Base-by-base conservation (phyloP, 2,329 filamentous ascomycete genomes). In the Nothopassalora personata region DNA sequence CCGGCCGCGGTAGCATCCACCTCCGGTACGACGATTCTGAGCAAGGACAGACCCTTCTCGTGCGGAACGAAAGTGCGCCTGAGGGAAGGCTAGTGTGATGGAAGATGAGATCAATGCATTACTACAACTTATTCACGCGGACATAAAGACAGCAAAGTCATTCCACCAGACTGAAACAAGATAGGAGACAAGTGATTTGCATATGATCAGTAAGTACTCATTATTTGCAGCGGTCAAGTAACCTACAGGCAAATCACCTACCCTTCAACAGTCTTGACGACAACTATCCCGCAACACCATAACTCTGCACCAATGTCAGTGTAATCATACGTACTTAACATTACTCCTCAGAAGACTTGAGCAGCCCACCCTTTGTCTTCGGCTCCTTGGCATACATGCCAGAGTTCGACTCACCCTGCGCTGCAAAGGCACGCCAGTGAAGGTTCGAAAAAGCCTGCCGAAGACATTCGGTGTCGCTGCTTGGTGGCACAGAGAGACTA, bases 1-100 rank as follows among this genome's bases (percentile, higher is more conserved):
- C 56, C 13, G 60, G 66, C 13, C 53, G 58, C 15, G 56, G 56
- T 6, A 60, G 59, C 27, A 61, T 68, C 19, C 63, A 60, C 36
- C 56, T 68, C 27, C 8, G 58, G 19, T 53, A 58, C 34, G 59
- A 63, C 8, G 54, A 33, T 34, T 30, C 47, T 30, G 60, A 61
- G 53, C 53, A 61, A 49, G 58, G 60, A 5, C 57, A 63, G 43
- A 57, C 53, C 13, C 28, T 64, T 34, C 53, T 66, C 11, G 50
- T 56, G 13, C 31, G 46, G 9, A 55, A 54, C 33, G 46, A 56
- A 28, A 54, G 57, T 49, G 49, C 36, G 7, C 53, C 48, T 15
- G 54, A 60, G 15, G 43, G 56, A 9, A 51, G 51, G 11, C 53
- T 48, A 4, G 56, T 30, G n/a, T 58, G 48, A 51, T n/a, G 36